Percentiles rank a stretch among this genome's conserved stretches.
Evolutionary conservation across 1,284 basidiomycete genomes (phyloP).

Genomic region (Trichosporon sp.): DNA sequence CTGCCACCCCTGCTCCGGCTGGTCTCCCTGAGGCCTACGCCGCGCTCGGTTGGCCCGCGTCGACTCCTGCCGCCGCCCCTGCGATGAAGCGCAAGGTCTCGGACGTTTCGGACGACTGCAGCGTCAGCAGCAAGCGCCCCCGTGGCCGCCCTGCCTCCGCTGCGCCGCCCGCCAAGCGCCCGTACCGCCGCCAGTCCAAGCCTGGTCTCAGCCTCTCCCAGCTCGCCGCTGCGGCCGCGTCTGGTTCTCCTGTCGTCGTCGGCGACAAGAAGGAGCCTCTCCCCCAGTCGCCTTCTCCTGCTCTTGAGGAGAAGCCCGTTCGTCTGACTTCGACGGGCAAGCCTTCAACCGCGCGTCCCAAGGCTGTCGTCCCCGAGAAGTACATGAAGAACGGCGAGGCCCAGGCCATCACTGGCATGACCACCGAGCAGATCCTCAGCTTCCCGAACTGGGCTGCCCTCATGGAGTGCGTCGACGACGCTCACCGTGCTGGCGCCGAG

Average conservation of each 20-base stretch:
- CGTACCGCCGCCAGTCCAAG: slow-evolving; percentile 27
- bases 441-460: slow-evolving; percentile 33
- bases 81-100: slow-evolving; percentile 37
- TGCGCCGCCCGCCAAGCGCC: slow-evolving; percentile 21
- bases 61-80: slow-evolving; percentile 7
- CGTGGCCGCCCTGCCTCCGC: slow-evolving; percentile 27
- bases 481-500: slow-evolving; percentile 25
- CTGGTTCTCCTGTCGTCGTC: slow-evolving; percentile 16
- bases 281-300: neutral
- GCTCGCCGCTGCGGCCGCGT: slow-evolving; percentile 22
- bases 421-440: slow-evolving; percentile 27
- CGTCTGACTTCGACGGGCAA: slow-evolving; percentile 34
- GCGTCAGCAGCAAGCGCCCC: slow-evolving; percentile 25
- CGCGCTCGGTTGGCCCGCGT: slow-evolving; percentile 23
- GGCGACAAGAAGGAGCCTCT: slow-evolving; percentile 9
- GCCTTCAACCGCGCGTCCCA: slow-evolving; percentile 38
- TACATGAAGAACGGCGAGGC: slow-evolving; percentile 40
- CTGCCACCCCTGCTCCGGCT: slow-evolving; percentile 1
- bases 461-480: slow-evolving; percentile 29
- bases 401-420: slow-evolving; percentile 34
- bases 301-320: slow-evolving; percentile 19
- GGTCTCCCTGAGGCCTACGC: slow-evolving; percentile 19
- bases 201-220: slow-evolving; percentile 21
- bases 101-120: slow-evolving; percentile 21
- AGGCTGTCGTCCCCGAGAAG: slow-evolving; percentile 40